Base-by-base conservation (phyloP, 1,284 basidiomycete genomes). In the Sanghuangporus sanghuang region DNA sequence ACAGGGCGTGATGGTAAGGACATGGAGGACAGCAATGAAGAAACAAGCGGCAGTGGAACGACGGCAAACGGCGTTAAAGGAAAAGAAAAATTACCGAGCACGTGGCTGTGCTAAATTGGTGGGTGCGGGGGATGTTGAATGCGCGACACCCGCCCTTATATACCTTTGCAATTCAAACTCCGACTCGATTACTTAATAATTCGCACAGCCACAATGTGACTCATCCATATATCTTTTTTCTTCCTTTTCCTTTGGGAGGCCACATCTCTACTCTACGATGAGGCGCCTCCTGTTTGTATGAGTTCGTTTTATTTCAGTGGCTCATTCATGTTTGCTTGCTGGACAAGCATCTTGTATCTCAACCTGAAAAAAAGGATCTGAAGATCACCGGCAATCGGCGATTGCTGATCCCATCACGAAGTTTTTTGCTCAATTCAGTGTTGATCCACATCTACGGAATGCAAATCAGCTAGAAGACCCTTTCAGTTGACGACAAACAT, bases 1-100 rank as follows among this genome's bases (percentile, higher is more conserved):
- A 91, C 81, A 71, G 87, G 89, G 71, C 89, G 89, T 66, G 89
- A 83, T 66, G 88, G 88, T 64, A 87, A 89, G 67, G 87, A 89
- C 84, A 87, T 89, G 64, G 65, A 72, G 65, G 64, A 58, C 64
- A 62, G 64, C 39, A 59, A 54, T 32, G 27, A 32, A 32, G 27
- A 32, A 32, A 3, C 27, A 32, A 32, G 38, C 46, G 59, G 57
- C 21, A 35, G 44, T 49, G 38, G 38, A 42, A n/a, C 40, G 35
- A 56, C 54, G 54, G n/a, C 56, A n/a, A 57, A 9, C 9, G 42
- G 38, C 16, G 42, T 35, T 16, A 57, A 49, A 35, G 32, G 62
- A 57, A 50, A 49, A 54, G 54, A 63, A 68, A 66, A 67, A 42
- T 63, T 35, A 27, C 42, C 64, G 63, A 50, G 68, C 70, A 70